A percentile compares a stretch with the other conserved stretches of the same genome.
Conservation (phyloP, 140 eudicot genomes). For the Flaveria floridana region DNA sequence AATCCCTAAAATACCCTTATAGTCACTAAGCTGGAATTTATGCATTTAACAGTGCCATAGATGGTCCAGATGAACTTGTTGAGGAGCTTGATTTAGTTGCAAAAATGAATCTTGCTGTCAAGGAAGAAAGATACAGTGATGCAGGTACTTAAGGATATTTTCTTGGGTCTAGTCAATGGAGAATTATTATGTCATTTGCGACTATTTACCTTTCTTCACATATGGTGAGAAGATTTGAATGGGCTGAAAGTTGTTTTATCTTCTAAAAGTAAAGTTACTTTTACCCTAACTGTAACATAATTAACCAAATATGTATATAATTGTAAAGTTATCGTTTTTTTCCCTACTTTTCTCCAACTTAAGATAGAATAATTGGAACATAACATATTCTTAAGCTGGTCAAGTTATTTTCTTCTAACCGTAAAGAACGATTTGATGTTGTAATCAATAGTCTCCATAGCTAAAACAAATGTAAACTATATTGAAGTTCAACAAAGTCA, state of each 20-base stretch:
- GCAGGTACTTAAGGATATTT: constrained; percentile 47
- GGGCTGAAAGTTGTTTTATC: background rate
- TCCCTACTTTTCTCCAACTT: background rate
- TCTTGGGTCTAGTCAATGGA: constrained; percentile 10
- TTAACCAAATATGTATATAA: background rate
- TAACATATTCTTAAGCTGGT: background rate
- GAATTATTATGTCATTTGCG: background rate
- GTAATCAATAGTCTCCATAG: no score
- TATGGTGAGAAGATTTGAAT: background rate
- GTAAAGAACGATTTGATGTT: background rate
- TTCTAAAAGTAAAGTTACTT: background rate
- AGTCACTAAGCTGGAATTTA: constrained; percentile 13
- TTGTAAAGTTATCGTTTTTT: background rate
- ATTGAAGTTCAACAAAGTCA: background rate
- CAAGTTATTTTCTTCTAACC: background rate
- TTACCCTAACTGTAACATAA: background rate
- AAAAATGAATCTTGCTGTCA: constrained; percentile 54
- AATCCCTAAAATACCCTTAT: background rate
- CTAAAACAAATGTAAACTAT: no score
- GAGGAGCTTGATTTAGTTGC: constrained; percentile 58
- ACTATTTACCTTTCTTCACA: background rate
- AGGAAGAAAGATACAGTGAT: constrained; percentile 65
- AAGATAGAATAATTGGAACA: background rate
- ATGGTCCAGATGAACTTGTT: constrained; percentile 64
- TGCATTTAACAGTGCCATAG: constrained; percentile 51